A percentile compares a stretch with the other conserved stretches of the same genome.
Conservation (phyloP, 257 asterid species). For the Capsicum rhomboideum region DNA sequence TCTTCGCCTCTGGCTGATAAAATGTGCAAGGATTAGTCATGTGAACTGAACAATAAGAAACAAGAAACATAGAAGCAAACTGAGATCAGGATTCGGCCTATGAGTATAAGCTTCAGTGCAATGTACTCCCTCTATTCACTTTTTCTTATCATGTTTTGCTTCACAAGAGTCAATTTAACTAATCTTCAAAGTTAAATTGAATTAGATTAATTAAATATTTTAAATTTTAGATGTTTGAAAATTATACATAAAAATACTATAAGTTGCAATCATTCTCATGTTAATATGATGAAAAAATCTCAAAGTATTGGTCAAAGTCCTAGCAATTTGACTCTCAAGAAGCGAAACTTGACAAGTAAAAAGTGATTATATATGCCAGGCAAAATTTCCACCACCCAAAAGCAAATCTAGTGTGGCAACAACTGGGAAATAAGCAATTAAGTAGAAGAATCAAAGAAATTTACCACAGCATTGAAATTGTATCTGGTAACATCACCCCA, state of each 20-base stretch:
- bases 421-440: neutral
- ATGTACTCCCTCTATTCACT: neutral
- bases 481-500: conserved; percentile 67
- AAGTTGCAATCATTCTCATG: no score
- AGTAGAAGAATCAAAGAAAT: neutral
- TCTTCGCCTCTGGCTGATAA: neutral
- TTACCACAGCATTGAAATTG: conserved; percentile 79
- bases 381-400: neutral
- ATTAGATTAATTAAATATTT: no score
- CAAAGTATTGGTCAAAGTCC: no score
- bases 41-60: neutral
- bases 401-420: neutral
- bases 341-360: no score
- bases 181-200: no score
- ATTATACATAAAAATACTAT: no score
- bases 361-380: neutral
- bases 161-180: no score
- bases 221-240: no score
- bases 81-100: neutral
- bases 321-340: no score
- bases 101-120: neutral
- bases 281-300: no score
- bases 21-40: neutral
- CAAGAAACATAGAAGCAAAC: neutral
- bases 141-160: no score